Percentiles rank a stretch among this genome's conserved stretches.
These are phyloP conservation scores for Geotrichum australiense DNA, from an alignment of 1,139 yeast species.

Conservation along the genomic window DNA sequence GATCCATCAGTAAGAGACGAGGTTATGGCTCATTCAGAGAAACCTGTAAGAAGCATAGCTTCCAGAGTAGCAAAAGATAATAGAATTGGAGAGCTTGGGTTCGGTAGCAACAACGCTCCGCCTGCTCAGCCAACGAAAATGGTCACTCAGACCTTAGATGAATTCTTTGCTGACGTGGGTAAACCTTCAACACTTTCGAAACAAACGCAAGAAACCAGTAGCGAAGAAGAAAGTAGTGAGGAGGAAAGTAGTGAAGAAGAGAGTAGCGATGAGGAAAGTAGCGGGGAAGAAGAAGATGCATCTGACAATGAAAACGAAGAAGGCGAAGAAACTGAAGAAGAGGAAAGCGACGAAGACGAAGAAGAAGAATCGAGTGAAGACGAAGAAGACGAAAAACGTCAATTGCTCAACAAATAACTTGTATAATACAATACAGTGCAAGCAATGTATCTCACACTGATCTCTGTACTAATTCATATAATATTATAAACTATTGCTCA, in stretches of 20 bases:
- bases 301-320: constrained; percentile 46
- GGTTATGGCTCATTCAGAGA: constrained; percentile 8
- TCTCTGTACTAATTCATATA: no score
- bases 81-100: constrained; percentile 5
- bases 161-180: constrained; percentile 61
- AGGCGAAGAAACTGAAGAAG: constrained; percentile 40
- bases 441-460: no score
- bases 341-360: constrained; percentile 5
- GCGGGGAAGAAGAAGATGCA: constrained; percentile 14
- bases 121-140: constrained; percentile 32
- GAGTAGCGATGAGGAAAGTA: constrained; percentile 15
- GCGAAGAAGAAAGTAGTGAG: constrained; percentile 25
- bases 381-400: constrained; percentile 4
- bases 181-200: no score
- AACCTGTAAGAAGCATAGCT: constrained; percentile 8
- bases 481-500: no score
- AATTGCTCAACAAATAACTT: not conserved
- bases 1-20: constrained; percentile 31
- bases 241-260: constrained; percentile 24
- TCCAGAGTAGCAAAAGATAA: constrained; percentile 10
- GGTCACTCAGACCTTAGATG: constrained; percentile 73
- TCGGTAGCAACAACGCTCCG: constrained; percentile 11
- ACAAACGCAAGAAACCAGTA: constrained; percentile 22
- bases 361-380: constrained; percentile 1
- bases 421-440: no score